Evolutionary conservation across 2,329 filamentous ascomycete species (phyloP).

Genomic region (Phaeosphaeria sp.): DNA sequence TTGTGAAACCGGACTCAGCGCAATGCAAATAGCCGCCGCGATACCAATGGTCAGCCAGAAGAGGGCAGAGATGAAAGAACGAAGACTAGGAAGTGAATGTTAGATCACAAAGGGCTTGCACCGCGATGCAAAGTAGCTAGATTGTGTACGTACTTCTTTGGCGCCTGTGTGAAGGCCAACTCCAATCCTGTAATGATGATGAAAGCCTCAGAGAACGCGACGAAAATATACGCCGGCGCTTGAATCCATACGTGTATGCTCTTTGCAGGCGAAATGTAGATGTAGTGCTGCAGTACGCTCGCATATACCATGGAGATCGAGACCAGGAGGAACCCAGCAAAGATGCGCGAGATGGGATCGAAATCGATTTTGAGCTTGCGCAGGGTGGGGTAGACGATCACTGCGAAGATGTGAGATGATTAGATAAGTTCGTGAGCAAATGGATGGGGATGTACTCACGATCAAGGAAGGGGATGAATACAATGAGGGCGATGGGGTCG

Average conservation of each 20-base stretch:
- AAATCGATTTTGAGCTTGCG: conserved; percentile 23
- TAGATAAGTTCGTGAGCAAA: not conserved
- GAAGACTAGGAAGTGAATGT: conserved; percentile 1
- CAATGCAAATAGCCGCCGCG: conserved; percentile 14
- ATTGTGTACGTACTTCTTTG: conserved; percentile 20
- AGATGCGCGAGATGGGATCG: conserved; percentile 30
- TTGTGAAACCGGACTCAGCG: conserved; percentile 29
- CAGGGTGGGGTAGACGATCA: conserved; percentile 26
- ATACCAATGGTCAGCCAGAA: conserved; percentile 37
- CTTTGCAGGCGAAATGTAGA: conserved; percentile 42
- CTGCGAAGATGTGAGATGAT: not conserved
- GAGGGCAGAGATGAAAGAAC: conserved; percentile 38
- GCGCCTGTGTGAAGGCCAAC: conserved; percentile 50
- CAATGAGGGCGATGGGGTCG: conserved; percentile 29
- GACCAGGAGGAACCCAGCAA: conserved; percentile 28
- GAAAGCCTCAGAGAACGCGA: conserved; percentile 52
- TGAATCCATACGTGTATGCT: conserved; percentile 49
- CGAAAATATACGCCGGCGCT: conserved; percentile 44
- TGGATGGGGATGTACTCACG: not conserved
- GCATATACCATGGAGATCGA: conserved; percentile 31
- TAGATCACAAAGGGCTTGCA: not conserved
- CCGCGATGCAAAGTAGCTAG: not conserved
- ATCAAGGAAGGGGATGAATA: conserved; percentile 34
- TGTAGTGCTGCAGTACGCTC: conserved; percentile 33
- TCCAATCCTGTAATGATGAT: conserved; percentile 50